Conservation (phyloP, 352 stramenopile species). For the Plasmopara viticola region DNA sequence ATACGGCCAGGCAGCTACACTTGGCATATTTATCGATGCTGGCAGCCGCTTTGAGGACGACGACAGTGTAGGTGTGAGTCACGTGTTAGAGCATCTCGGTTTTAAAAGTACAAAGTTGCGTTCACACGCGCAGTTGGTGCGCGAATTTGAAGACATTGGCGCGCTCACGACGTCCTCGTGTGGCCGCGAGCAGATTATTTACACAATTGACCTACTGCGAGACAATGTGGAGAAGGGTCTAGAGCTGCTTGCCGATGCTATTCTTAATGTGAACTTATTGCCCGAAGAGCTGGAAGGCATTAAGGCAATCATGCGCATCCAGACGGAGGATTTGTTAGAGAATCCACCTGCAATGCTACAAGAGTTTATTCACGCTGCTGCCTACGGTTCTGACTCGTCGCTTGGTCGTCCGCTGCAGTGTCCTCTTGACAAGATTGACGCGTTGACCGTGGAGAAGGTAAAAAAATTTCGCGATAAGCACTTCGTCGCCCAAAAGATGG, state of each 20-base stretch:
- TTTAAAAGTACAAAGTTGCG: conserved; percentile 91
- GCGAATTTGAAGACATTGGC: conserved; percentile 91
- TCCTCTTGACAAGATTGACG: conserved; percentile 71
- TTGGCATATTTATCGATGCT: conserved; percentile 92
- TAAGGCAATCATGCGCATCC: conserved; percentile 91
- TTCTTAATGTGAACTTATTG: conserved; percentile 74
- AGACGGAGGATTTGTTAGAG: conserved; percentile 89
- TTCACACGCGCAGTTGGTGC: conserved; percentile 79
- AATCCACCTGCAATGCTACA: conserved; percentile 80
- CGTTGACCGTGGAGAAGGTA: conserved; percentile 66
- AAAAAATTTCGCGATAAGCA: conserved; percentile 60
- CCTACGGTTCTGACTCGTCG: conserved; percentile 67
- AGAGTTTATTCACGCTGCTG: conserved; percentile 82
- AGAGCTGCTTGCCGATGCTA: conserved; percentile 86
- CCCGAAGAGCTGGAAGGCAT: conserved; percentile 88
- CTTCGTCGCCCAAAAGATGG: conserved; percentile 89
- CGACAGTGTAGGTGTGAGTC: conserved; percentile 81
- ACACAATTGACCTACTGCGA: conserved; percentile 94
- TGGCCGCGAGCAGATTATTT: conserved; percentile 94
- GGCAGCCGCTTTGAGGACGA: conserved; percentile 84
- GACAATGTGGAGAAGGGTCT: conserved; percentile 90
- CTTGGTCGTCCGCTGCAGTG: conserved; percentile 81
- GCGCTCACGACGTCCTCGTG: conserved; percentile 87
- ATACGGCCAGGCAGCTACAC: conserved; percentile 91
- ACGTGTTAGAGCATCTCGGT: conserved; percentile 92